Base-by-base conservation (phyloP, 164 flowering plant species). In the Berberis vulgaris region DNA sequence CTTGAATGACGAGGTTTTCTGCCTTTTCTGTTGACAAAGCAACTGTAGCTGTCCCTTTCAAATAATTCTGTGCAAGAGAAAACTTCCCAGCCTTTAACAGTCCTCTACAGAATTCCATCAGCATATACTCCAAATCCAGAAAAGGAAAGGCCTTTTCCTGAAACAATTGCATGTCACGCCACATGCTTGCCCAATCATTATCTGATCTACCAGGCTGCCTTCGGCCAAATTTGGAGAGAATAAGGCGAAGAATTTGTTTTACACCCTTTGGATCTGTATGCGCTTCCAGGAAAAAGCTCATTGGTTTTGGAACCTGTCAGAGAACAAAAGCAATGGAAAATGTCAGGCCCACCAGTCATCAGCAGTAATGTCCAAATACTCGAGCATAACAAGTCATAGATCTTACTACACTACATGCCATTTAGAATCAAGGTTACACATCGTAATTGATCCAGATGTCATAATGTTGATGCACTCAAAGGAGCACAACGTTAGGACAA, bases 31-130 rank as follows among this genome's bases (percentile, higher is more conserved):
- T 50, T 65, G 87, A 76, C 85, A 95, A 79, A 68, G 77, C 45
- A 72, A 89, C 83, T 57, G 87, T 73, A 66, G 86, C 78, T 58
- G 89, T 81, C 60, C 97, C 97, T 72, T 82, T 91, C 57, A 95
- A 74, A 71, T 89, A 95, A 76, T 86, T 91, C 71, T 96, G 85
- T 9, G 97, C 99, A 63, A 95, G 91, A 70, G 97, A 81, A 79
- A 95, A 95, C 62, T 84, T 91, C 45, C 98, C 99, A 69, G 99
- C 97, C 78, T 89, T 95, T 12, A 95, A 84, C 65, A 95, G 75
- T 65, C 98, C 98, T 74, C 96, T 80, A 76, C 97, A 95, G 77
- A 89, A 95, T 67, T 95, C 99, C 59, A 73, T 79, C 70, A 95
- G 76, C 82, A 91, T 70, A 72, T 80, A 95, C 72, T 95, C 99